phyloP scores from a whole-genome alignment of 176 grass and related monocot species.

The Aegilops sharonensis region DNA sequence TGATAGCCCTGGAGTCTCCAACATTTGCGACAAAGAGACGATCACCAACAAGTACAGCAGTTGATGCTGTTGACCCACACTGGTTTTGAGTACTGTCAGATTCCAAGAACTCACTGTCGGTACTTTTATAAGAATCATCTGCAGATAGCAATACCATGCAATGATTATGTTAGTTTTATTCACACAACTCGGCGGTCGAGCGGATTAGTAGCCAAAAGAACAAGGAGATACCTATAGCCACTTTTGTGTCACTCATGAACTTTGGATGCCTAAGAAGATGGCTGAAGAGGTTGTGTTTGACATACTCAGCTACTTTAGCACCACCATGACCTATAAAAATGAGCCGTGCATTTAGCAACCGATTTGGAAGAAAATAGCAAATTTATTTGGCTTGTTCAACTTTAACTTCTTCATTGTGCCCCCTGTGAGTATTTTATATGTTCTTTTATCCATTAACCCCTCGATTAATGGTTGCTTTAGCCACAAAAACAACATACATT shows the following conservation, averaged over 20 bases:
- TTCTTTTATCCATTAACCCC: background rate
- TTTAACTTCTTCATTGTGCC: background rate
- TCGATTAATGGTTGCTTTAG: background rate
- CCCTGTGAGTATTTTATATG: background rate
- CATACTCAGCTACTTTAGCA: conserved; percentile 62
- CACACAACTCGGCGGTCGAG: background rate
- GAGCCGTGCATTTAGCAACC: background rate
- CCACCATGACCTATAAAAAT: conserved; percentile 62
- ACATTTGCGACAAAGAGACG: conserved; percentile 59
- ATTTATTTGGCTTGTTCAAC: background rate
- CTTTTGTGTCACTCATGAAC: conserved; percentile 57
- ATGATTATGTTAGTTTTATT: background rate
- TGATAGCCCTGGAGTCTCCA: conserved; percentile 58
- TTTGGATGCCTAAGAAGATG: conserved; percentile 61
- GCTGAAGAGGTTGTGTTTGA: conserved; percentile 57
- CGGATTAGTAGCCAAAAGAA: background rate
- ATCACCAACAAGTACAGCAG: conserved; percentile 54
- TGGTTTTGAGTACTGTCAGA: conserved; percentile 61
- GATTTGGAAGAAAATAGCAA: background rate
- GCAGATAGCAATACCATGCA: background rate
- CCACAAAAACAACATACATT: background rate
- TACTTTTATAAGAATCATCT: conserved; percentile 67
- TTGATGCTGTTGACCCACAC: conserved; percentile 58
- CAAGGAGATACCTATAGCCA: conserved; percentile 46
- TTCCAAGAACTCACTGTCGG: conserved; percentile 59